Evolutionary conservation across 2,329 filamentous ascomycete species (phyloP).

Genomic region (Pseudocercospora vitis): DNA sequence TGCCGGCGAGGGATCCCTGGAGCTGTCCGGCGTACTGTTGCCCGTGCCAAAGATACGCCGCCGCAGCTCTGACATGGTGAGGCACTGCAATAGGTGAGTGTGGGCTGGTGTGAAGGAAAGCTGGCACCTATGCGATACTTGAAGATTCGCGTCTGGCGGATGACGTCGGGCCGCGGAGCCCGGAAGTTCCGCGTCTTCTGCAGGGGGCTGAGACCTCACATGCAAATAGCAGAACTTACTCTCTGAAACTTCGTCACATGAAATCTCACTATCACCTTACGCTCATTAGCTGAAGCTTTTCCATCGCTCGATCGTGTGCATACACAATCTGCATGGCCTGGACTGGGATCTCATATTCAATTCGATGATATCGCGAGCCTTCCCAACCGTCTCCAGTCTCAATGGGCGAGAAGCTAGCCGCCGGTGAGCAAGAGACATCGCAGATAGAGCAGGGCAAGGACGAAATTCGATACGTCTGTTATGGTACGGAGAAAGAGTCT

Average conservation of each 20-base stretch:
- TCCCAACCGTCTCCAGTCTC: not conserved
- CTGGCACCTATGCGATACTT: not conserved
- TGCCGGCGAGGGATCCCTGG: slow-evolving; percentile 44
- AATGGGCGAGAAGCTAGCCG: slow-evolving; percentile 14
- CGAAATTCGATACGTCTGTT: slow-evolving; percentile 55
- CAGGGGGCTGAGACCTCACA: not conserved
- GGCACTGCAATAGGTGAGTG: not conserved
- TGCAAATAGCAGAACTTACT: not conserved
- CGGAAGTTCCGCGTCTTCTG: not conserved
- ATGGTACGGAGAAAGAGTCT: slow-evolving; percentile 59
- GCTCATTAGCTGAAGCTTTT: not conserved
- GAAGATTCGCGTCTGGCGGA: not conserved
- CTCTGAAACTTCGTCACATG: slow-evolving; percentile 1
- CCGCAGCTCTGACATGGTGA: slow-evolving; percentile 36
- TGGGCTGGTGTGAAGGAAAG: not conserved
- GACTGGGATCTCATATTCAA: not conserved
- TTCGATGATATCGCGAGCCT: not conserved
- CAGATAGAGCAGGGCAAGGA: slow-evolving; percentile 1
- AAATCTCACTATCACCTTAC: not conserved
- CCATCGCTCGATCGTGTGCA: not conserved
- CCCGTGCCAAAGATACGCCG: slow-evolving; percentile 39
- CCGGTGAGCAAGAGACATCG: slow-evolving; percentile 11
- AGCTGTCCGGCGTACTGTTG: slow-evolving; percentile 36
- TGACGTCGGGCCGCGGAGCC: not conserved
- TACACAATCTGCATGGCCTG: not conserved